These are phyloP conservation scores for Globisporangium nodosum DNA, from an alignment of 352 stramenopile genomes.

Conservation along the genomic window DNA sequence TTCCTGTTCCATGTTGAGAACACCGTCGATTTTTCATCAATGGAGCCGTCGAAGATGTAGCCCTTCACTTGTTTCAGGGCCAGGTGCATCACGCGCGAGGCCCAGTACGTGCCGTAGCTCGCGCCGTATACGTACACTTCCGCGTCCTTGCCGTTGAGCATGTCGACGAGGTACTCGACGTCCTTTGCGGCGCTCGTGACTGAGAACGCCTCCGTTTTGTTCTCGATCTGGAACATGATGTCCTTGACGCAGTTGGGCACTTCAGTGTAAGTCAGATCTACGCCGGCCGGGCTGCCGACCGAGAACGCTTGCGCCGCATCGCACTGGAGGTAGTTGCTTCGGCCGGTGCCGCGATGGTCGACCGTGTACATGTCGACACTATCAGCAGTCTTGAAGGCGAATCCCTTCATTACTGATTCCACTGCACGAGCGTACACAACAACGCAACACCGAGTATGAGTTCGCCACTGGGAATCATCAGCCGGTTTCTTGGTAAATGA, in stretches of 20 bases:
- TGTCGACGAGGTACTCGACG: constrained; percentile 2
- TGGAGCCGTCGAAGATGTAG: constrained; percentile 20
- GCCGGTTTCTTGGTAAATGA: not conserved
- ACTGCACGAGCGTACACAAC: not conserved
- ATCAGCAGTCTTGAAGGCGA: not conserved
- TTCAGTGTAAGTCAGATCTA: not conserved
- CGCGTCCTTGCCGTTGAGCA: not conserved
- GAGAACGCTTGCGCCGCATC: constrained; percentile 9
- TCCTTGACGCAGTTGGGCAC: constrained; percentile 11
- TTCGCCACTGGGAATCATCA: too few species aligned
- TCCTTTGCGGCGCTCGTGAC: constrained; percentile 23
- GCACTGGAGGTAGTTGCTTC: constrained; percentile 12
- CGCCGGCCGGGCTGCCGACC: not conserved
- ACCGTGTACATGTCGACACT: constrained; percentile 16
- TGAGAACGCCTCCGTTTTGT: constrained; percentile 55
- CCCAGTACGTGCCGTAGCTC: constrained; percentile 23
- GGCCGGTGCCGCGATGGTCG: constrained; percentile 15
- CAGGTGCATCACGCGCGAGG: constrained; percentile 19
- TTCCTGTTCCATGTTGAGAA: constrained; percentile 11
- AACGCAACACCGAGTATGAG: not conserved
- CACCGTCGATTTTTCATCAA: constrained; percentile 6
- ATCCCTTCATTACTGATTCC: constrained; percentile 9
- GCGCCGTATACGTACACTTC: constrained; percentile 20
- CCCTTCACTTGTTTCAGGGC: constrained; percentile 15
- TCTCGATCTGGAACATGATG: constrained; percentile 51